These are phyloP conservation scores for Zygosaccharomyces sapae DNA, from an alignment of 1,139 yeast genomes.

Conservation along the genomic window DNA sequence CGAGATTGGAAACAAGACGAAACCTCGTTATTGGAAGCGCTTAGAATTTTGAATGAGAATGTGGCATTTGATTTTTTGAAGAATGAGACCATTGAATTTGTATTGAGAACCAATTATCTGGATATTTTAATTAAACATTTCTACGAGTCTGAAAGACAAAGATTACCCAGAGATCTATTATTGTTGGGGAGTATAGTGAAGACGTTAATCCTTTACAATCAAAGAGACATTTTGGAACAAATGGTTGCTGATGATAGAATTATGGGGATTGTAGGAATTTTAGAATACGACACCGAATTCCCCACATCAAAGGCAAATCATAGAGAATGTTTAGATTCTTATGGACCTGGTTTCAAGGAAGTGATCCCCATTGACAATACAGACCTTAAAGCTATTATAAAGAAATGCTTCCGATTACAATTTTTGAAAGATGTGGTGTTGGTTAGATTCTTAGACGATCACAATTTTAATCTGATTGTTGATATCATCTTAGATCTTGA, in stretches of 20 bases:
- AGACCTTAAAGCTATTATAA: conserved; percentile 52
- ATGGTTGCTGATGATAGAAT: conserved; percentile 61
- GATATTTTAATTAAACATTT: conserved; percentile 50
- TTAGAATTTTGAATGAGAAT: conserved; percentile 54
- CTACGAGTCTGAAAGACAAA: conserved; percentile 49
- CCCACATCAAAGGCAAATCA: conserved; percentile 78
- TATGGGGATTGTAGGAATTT: conserved; percentile 67
- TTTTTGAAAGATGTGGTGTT: conserved; percentile 82
- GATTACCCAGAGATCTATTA: conserved; percentile 53
- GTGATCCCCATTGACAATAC: conserved; percentile 64
- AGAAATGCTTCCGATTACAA: conserved; percentile 70
- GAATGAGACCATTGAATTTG: conserved; percentile 48
- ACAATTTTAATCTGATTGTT: conserved; percentile 59
- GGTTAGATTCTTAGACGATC: conserved; percentile 78
- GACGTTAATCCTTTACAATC: conserved; percentile 66
- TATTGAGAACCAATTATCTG: conserved; percentile 52
- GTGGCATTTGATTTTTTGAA: conserved; percentile 55
- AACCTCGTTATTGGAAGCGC: conserved; percentile 45
- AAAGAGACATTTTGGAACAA: conserved; percentile 60
- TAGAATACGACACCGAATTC: conserved; percentile 87
- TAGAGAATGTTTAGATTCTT: conserved; percentile 56
- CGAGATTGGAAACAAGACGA: conserved; percentile 44
- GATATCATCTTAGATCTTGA: conserved; percentile 33
- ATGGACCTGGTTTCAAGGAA: conserved; percentile 57
- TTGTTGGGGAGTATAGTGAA: conserved; percentile 69